Base-by-base conservation (phyloP, 2,329 filamentous ascomycete species). In the Colletotrichum sp. region DNA sequence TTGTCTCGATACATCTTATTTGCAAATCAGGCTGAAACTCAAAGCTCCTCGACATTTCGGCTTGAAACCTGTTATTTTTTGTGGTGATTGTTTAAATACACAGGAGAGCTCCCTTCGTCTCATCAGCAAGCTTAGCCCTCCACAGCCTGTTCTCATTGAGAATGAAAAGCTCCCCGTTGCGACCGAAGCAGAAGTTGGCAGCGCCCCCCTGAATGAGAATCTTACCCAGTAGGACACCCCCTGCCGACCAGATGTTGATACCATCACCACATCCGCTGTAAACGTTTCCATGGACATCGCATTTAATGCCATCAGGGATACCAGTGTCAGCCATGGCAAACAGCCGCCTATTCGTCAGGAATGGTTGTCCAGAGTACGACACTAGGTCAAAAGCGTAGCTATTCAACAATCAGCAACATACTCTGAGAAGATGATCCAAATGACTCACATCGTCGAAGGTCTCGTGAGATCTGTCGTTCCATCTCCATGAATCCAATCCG, bases 201-300 rank as follows among this genome's bases (percentile, higher is more conserved):
- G 85, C 83, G 1, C 86, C 86, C 0, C 86, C 87, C 1, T 83
- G 81, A 1, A 88, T 81, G 0, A 86, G 48, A 12, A 89, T 86
- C 62, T 85, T 85, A 6, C 88, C 89, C 12, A 90, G 82, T 2
- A 90, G 80, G 3, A 84, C 83, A 2, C 88, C 89, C 0, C 83
- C 83, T 2, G 85, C 77, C 9, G 86, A 87, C 87, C 88, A 90
- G 1, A 90, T 83, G 64, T 86, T 86, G 13, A 90, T 80, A 5
- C 88, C 89, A 74, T 90, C 88, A 4, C 87, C 87, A 64, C 86
- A 88, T 4, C 87, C 88, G 36, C 85, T 83, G 80, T 89, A 90
- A 1, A 90, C 85, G 69, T 90, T 89, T 1, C 88, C 89, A 6
- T 84, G 68, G 0, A 83, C 77, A 65, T 89, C 88, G 71, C 85